Percentiles rank a stretch among this genome's conserved stretches.
phyloP scores from a whole-genome alignment of 148 eudicot species.

The Rhododendron simsii region DNA sequence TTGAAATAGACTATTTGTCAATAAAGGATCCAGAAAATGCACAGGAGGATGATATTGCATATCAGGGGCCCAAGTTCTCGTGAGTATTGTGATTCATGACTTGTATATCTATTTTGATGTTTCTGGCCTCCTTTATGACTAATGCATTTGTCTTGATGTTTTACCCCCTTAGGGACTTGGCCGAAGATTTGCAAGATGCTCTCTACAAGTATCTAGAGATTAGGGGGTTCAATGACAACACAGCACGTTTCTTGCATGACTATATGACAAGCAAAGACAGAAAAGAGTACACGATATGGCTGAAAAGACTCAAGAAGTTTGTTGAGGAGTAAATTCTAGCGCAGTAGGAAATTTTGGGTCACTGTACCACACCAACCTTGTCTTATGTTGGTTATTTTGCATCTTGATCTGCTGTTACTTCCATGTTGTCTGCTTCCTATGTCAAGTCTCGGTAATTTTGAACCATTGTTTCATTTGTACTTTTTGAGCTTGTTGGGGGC shows the following conservation, averaged over 20 bases:
- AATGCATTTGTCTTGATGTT: not conserved
- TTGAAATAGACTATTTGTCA: conserved; percentile 37
- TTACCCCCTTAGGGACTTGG: conserved; percentile 38
- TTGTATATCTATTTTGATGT: not conserved
- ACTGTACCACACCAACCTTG: not conserved
- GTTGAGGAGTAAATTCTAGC: conserved; percentile 28
- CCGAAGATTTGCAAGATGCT: conserved; percentile 54
- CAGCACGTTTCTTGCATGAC: conserved; percentile 47
- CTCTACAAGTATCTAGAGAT: conserved; percentile 53
- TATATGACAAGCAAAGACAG: conserved; percentile 53
- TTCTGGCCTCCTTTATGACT: not conserved
- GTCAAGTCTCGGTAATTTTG: not conserved
- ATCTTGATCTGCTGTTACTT: not conserved
- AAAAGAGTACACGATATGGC: conserved; percentile 49
- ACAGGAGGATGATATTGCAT: conserved; percentile 36
- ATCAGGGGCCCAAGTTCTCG: conserved; percentile 60
- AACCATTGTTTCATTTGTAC: not conserved
- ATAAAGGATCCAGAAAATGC: conserved; percentile 30
- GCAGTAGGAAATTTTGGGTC: not conserved
- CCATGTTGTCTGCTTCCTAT: not conserved
- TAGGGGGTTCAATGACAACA: conserved; percentile 48
- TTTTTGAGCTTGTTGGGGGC: not conserved
- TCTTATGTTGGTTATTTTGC: not conserved
- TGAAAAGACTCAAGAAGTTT: conserved; percentile 47
- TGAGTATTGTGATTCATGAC: conserved; percentile 19